These are phyloP conservation scores for Candida argentea DNA, from an alignment of 805 yeast species.

Conservation along the genomic window DNA sequence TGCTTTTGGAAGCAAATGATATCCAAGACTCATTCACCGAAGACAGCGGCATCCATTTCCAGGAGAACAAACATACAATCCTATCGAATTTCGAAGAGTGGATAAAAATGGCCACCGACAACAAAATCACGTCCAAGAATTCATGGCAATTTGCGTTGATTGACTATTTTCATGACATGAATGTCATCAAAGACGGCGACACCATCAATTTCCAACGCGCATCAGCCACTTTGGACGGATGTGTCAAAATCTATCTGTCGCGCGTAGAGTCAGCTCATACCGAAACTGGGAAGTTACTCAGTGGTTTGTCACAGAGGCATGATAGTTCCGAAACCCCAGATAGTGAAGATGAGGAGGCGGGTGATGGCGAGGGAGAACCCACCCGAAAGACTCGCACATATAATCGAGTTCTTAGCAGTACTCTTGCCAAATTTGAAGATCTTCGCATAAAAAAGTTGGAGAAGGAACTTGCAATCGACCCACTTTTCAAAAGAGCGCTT, in stretches of 20 bases:
- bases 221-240: constrained; percentile 26
- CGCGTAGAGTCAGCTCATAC: constrained; percentile 28
- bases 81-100: constrained; percentile 38
- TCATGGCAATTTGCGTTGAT: constrained; percentile 88
- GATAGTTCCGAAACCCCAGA: constrained; percentile 2
- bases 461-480: constrained; percentile 59
- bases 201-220: constrained; percentile 27
- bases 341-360: constrained; percentile 3
- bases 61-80: constrained; percentile 32
- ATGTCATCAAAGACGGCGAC: constrained; percentile 64
- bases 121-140: constrained; percentile 70
- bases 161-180: constrained; percentile 82
- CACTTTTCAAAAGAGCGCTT: constrained; percentile 62
- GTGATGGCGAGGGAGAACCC: constrained; percentile 4
- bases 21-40: constrained; percentile 8
- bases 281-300: constrained; percentile 24
- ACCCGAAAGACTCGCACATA: constrained; percentile 18
- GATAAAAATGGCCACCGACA: constrained; percentile 36
- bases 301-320: constrained; percentile 13
- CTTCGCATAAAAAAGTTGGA: constrained; percentile 48
- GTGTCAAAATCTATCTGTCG: constrained; percentile 26
- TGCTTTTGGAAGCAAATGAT: constrained; percentile 2
- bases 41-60: constrained; percentile 32
- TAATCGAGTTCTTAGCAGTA: constrained; percentile 28
- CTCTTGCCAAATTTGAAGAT: constrained; percentile 40